Base-by-base conservation (phyloP, 2,329 filamentous ascomycete genomes). In the Alternaria burnsii region DNA sequence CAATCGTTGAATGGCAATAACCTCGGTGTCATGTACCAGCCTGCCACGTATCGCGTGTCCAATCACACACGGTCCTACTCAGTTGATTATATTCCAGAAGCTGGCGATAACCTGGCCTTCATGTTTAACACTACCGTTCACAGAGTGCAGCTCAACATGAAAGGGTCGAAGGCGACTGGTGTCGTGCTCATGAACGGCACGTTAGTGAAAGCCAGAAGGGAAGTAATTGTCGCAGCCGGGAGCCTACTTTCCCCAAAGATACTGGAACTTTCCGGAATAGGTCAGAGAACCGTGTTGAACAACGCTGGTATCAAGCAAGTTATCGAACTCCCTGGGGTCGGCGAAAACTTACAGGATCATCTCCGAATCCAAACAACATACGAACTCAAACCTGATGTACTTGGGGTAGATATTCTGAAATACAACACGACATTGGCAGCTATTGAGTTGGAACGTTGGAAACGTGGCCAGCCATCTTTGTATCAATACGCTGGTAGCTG, bases 31-130 rank as follows among this genome's bases (percentile, higher is more conserved):
- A 82, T 82, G n/a, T 83, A 82, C 75, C 81, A 79, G 36, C 82
- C 83, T 58, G 78, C 84, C 22, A 83, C 79, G 57, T 83, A 80
- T 58, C 80, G 86, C 22, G 76, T 80, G 3, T 77, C 75, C 8
- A 78, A 80, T 32, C 84, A 82, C 63, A 80, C 76, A 12, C 77
- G 85, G 22, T 85, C 82, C 3, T 86, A 85, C 69, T 76, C 77
- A 32, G 80, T 78, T 30, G 77, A 76, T 1, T 85, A 84, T 57
- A 69, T 82, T 0, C 70, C 78, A 2, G 65, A 76, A 22, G 76
- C 76, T 3, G 74, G 78, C 0, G 22, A 69, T 0, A 86, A 85
- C 48, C 73, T 86, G 48, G 59, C 75, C 7, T 58, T 82, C 11
- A 52, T 78, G 40, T 66, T 75, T 14, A 71, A 76, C 12, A 76